Conservation (phyloP, 768 basidiomycete genomes). For the Macrolepiota fuliginosa region DNA sequence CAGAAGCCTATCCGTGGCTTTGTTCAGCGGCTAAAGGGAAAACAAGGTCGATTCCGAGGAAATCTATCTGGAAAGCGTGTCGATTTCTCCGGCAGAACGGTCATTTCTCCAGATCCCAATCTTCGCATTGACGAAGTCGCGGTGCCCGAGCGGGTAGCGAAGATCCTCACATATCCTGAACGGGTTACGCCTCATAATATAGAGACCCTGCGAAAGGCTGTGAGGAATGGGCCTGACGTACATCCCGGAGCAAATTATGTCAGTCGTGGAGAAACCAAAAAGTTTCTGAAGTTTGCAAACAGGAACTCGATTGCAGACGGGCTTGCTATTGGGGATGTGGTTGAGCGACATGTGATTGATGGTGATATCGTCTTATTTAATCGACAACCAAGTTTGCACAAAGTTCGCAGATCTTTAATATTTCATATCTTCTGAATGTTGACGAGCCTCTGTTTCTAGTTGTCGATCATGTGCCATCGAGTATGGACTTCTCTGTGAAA, state of each 20-base stretch:
- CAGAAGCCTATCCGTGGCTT: constrained; percentile 97
- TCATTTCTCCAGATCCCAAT: constrained; percentile 99
- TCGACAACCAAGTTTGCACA: constrained; percentile 97
- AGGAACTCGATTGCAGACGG: constrained; percentile 77
- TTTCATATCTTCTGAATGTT: background rate
- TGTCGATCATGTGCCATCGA: constrained; percentile 99
- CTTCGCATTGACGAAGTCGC: constrained; percentile 98
- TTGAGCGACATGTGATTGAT: constrained; percentile 93
- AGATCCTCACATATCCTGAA: constrained; percentile 94
- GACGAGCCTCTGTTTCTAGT: constrained; percentile 33
- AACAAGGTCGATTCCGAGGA: constrained; percentile 97
- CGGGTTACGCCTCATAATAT: constrained; percentile 93
- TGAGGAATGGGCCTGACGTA: constrained; percentile 84
- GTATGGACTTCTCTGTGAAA: constrained; percentile 46
- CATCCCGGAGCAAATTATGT: constrained; percentile 98
- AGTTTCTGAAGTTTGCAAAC: constrained; percentile 87
- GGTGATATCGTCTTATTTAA: constrained; percentile 98
- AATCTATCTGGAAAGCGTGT: constrained; percentile 99
- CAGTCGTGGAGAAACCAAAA: constrained; percentile 80
- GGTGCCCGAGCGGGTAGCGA: constrained; percentile 92
- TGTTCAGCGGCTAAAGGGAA: constrained; percentile 96
- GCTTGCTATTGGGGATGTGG: constrained; percentile 83
- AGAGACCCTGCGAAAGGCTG: constrained; percentile 65
- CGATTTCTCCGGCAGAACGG: constrained; percentile 96
- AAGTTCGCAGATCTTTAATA: constrained; percentile 41